Base-by-base conservation (phyloP, 371 early-diverging fungal genomes). In the Lichtheimia corymbifera region DNA sequence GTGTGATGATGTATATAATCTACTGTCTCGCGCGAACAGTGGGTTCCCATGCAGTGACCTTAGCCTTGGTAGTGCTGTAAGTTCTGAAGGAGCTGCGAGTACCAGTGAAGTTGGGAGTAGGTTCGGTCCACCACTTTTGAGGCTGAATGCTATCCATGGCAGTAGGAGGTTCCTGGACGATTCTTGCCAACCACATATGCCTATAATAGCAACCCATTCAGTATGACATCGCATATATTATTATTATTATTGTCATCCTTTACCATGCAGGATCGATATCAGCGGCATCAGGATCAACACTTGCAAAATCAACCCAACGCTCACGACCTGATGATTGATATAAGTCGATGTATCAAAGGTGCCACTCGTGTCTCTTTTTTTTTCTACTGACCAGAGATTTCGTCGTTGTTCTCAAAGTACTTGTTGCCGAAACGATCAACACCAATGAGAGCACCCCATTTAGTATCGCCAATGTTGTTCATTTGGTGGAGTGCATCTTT, bases 191-290 rank as follows among this genome's bases (percentile, higher is more conserved):
- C 97, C 97, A 97, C 68, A 90, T 87, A 82, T 95, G 93, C 97
- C 93, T 92, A 55, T 42, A 57, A 43, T 42, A 57, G 44, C 14
- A 47, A 45, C 22, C 22, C 28, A 41, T 2, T 30, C 42, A 43
- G 25, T 28, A 17, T 24, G 0, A 41, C 6, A 2, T 50, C 25
- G 22, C n/a, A n/a, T n/a, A n/a, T 5, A 27, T n/a, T 6, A 11
- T 54, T 1, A 53, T 44, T 17, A 43, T 18, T 13, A 17, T 40
- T 12, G 5, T 51, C 9, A 3, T 27, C 5, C 14, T 59, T 62
- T 84, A 92, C 94, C 97, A 97, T 78, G 92, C 93, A 49, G 97
- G 90, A 25, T 95, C 89, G 58, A 96, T 88, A 75, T 92, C 91
- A 42, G 85, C 84, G 30, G 90, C 83, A 68, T 96, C 96, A 65